A percentile compares a stretch with the other conserved stretches of the same genome.
Conservation (phyloP, 1,284 basidiomycete species). For the Tylopilus orsonianus region DNA sequence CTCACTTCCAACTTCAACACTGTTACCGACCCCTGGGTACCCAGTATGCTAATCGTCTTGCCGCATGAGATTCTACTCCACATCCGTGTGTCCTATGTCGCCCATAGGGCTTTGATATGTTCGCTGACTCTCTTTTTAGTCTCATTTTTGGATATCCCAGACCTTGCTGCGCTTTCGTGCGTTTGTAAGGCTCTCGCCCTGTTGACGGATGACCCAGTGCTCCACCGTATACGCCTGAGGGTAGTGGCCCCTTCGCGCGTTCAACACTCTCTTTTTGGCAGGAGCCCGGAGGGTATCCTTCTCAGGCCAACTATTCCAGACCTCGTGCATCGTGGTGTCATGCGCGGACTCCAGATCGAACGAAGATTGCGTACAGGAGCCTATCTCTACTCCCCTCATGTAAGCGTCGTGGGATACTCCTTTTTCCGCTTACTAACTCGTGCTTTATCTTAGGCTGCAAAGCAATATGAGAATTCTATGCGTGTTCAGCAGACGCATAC, state of each 20-base stretch:
- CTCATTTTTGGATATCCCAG: conserved; percentile 69
- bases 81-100: conserved; percentile 45
- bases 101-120: background rate
- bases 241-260: conserved; percentile 66
- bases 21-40: background rate
- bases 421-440: background rate
- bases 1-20: too few relatives aligned
- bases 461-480: conserved; percentile 41
- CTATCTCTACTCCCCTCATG: conserved; percentile 62
- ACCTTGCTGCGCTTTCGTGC: conserved; percentile 52
- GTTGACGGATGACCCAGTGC: conserved; percentile 57
- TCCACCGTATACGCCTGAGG: conserved; percentile 58
- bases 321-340: conserved; percentile 63
- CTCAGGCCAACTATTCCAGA: conserved; percentile 65
- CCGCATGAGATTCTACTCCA: conserved; percentile 58
- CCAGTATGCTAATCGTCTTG: conserved; percentile 34
- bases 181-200: conserved; percentile 45
- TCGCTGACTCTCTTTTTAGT: conserved; percentile 40
- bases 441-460: conserved; percentile 35
- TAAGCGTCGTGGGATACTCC: conserved; percentile 33
- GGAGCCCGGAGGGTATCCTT: conserved; percentile 49
- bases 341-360: conserved; percentile 65
- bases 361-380: conserved; percentile 59
- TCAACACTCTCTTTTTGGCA: conserved; percentile 60
- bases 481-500: conserved; percentile 41